Base-by-base conservation (phyloP, 2,329 filamentous ascomycete species). In the Ophiostoma australiae region DNA sequence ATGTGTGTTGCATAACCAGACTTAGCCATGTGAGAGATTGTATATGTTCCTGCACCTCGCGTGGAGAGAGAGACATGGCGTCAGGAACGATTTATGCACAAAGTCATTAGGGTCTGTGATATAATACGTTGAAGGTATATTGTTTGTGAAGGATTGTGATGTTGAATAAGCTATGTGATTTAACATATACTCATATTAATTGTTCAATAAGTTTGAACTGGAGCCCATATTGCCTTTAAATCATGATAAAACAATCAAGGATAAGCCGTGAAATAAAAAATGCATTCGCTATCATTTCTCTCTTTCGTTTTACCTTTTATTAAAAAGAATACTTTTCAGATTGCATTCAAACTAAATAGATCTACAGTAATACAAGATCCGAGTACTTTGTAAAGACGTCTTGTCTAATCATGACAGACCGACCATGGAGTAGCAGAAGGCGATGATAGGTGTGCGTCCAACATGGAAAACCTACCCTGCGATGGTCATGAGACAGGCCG, bases 1-100 rank as follows among this genome's bases (percentile, higher is more conserved):
- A 65, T 65, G 39, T 68, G 65, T 37, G 67, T 65, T 52, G 31
- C 52, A 52, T n/a, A 68, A 35, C 20, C 37, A 52, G 20, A 68
- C 44, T 20, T 55, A 20, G 37, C 35, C 65, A 27, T 67, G 65
- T 67, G 35, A n/a, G 15, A 65, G n/a, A 41, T 11, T 68, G 67
- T 44, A 66, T 17, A 31, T 67, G 65, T 67, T 67, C 67, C 23
- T 37, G 37, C 58, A 72, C 58, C 68, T 58, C 69, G 37, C 63
- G 67, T 55, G 67, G 67, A 35, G 27, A 68, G 67, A 63, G 37
- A 48, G 48, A 35, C 41, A 66, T 39, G 33, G 48, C 66, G 39
- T 48, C 63, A 67, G 35, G 15, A 11, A 33, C 70, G 23, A 31
- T 3, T 23, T 23, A 23, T 37, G 27, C 27, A 65, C 31, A 52